Evolutionary conservation across 192 early-diverging fungal species (phyloP).

Genomic region (Coemansia erecta): DNA sequence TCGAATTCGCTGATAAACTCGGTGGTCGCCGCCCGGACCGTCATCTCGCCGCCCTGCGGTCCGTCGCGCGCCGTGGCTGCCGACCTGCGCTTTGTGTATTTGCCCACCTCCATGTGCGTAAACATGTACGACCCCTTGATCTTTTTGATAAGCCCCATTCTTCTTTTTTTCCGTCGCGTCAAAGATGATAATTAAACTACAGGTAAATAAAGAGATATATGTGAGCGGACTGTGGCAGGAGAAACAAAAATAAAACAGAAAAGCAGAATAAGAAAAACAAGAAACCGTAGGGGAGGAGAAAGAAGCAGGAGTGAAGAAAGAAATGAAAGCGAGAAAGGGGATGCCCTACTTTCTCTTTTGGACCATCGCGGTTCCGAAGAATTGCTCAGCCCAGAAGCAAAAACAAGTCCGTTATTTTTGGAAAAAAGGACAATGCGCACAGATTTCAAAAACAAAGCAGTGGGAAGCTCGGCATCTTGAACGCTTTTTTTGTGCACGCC

Average conservation of each 20-base stretch:
- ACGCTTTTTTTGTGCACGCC: no score
- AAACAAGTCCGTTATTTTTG: not conserved
- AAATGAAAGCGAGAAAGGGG: not conserved
- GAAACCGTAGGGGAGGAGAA: not conserved
- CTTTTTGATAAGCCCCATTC: slow-evolving; percentile 49
- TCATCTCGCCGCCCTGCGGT: not conserved
- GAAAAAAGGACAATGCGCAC: not conserved
- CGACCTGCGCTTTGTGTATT: slow-evolving; percentile 55
- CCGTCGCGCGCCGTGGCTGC: slow-evolving; percentile 7
- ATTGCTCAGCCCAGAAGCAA: not conserved
- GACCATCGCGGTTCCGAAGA: no score
- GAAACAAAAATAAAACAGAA: not conserved
- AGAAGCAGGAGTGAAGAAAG: not conserved
- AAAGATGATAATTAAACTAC: not conserved
- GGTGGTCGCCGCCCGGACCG: slow-evolving; percentile 8
- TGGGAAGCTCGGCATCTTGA: not conserved
- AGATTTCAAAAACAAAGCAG: not conserved
- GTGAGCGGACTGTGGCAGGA: not conserved
- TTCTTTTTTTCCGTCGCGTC: not conserved
- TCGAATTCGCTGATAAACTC: slow-evolving; percentile 48
- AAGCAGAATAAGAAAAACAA: not conserved
- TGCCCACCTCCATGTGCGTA: slow-evolving; percentile 55
- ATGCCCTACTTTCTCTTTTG: no score
- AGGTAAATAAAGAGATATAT: not conserved
- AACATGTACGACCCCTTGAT: slow-evolving; percentile 54